Conservation (phyloP, 257 asterid genomes). For the Nicotiana tomentosiformis region DNA sequence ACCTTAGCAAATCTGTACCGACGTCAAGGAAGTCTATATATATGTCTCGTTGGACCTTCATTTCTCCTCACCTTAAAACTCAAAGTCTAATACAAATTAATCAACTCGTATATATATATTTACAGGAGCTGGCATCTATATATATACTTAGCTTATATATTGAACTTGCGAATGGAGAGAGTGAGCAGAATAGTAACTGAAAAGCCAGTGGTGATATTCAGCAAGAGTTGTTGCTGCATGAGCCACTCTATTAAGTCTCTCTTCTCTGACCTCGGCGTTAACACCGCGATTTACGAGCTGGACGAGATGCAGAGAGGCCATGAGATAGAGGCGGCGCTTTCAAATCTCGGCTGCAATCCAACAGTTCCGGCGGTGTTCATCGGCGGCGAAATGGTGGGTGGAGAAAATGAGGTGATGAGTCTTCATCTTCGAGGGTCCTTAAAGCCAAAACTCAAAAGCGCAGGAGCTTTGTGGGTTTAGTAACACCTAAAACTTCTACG, state of each 20-base stretch:
- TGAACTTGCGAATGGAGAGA: constrained; percentile 38
- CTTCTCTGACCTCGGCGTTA: constrained; percentile 57
- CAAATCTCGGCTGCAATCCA: constrained; percentile 43
- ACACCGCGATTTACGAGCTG: constrained; percentile 58
- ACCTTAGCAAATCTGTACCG: no score
- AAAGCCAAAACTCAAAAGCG: constrained; percentile 58
- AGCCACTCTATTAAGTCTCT: constrained; percentile 63
- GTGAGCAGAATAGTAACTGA: constrained; percentile 54
- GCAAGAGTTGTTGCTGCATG: constrained; percentile 66
- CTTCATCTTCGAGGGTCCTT: constrained; percentile 65
- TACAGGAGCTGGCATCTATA: no score
- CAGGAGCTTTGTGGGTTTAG: constrained; percentile 76
- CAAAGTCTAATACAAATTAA: no score
- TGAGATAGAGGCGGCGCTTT: constrained; percentile 63
- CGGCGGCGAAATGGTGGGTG: constrained; percentile 64
- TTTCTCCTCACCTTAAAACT: no score
- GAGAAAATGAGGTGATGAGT: constrained; percentile 64
- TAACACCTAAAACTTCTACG: background rate
- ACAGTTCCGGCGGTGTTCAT: constrained; percentile 65
- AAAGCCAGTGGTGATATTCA: constrained; percentile 69
- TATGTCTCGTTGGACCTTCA: no score
- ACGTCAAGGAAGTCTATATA: no score
- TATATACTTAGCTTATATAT: no score
- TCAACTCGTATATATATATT: no score
- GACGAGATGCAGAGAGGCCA: constrained; percentile 53